Evolutionary conservation across 2,329 filamentous ascomycete genomes (phyloP).

Genomic region (Cladophialophora chaetospira): DNA sequence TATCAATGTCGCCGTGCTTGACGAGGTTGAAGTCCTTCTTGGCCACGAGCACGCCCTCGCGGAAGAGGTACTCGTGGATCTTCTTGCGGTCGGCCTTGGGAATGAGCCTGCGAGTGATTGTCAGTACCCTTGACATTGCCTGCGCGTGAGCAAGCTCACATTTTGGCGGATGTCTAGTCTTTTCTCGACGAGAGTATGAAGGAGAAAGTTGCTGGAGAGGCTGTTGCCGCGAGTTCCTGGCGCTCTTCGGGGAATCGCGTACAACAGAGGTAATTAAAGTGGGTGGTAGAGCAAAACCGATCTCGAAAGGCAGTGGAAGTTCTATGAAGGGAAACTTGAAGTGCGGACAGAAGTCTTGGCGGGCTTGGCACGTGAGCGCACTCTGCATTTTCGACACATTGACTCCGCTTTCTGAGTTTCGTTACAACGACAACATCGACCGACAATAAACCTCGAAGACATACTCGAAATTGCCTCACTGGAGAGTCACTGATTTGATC

Average conservation of each 20-base stretch:
- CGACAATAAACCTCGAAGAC: slow-evolving; percentile 16
- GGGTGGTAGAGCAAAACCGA: neutral
- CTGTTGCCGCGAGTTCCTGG: slow-evolving; percentile 59
- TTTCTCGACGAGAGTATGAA: neutral
- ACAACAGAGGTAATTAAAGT: slow-evolving; percentile 40
- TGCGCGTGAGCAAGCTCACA: slow-evolving; percentile 30
- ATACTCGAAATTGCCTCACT: slow-evolving; percentile 29
- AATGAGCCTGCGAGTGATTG: slow-evolving; percentile 73
- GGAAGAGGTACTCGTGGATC: slow-evolving; percentile 99
- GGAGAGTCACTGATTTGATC: slow-evolving; percentile 25
- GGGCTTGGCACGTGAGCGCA: slow-evolving; percentile 7
- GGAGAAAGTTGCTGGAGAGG: neutral
- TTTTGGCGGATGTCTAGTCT: slow-evolving; percentile 48
- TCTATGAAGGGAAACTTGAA: neutral
- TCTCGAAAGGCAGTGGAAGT: neutral
- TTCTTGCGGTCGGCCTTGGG: slow-evolving; percentile 99
- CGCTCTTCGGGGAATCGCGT: slow-evolving; percentile 57
- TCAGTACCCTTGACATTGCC: neutral
- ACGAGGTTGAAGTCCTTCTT: slow-evolving; percentile 99
- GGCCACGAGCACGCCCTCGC: slow-evolving; percentile 87
- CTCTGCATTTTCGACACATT: slow-evolving; percentile 4
- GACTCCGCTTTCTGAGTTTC: neutral
- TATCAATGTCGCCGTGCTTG: slow-evolving; percentile 98
- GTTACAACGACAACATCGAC: slow-evolving; percentile 8
- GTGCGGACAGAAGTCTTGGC: neutral